A percentile compares a stretch with the other conserved stretches of the same genome.
phyloP scores from a whole-genome alignment of 768 basidiomycete species.

The Leccinum broughii region DNA sequence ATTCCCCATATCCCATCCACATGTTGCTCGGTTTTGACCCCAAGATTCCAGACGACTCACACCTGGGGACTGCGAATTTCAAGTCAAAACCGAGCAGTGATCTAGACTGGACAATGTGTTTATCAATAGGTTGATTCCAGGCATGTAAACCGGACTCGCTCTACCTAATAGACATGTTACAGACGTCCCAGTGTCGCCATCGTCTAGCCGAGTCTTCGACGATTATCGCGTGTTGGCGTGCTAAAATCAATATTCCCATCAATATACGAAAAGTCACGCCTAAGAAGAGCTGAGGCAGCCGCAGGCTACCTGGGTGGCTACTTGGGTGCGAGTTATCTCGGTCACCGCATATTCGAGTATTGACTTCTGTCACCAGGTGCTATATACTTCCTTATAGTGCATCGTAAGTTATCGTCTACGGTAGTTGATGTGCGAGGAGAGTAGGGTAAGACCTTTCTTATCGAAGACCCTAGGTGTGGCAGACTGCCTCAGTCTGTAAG shows the following conservation, averaged over 20 bases:
- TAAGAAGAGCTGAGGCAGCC: conserved; percentile 79
- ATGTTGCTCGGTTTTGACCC: conserved; percentile 1
- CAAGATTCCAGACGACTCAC: background rate
- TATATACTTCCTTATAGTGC: conserved; percentile 58
- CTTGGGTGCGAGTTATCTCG: conserved; percentile 60
- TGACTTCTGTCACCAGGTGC: conserved; percentile 41
- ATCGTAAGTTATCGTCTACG: background rate
- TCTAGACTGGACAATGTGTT: background rate
- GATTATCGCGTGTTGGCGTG: background rate
- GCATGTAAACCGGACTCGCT: background rate
- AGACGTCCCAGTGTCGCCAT: background rate
- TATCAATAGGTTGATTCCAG: conserved; percentile 5
- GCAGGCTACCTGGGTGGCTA: conserved; percentile 50
- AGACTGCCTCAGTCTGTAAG: conserved; percentile 9
- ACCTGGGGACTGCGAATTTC: background rate
- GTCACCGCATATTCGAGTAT: conserved; percentile 4
- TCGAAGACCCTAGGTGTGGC: background rate
- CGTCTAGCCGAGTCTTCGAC: background rate
- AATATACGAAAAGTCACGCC: conserved; percentile 47
- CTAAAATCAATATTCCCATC: background rate
- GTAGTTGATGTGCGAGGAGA: background rate
- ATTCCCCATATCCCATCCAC: too few species aligned
- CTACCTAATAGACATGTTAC: conserved; percentile 6
- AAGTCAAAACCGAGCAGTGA: background rate
- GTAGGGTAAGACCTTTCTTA: background rate